Conservation (phyloP, 2,329 filamentous ascomycete species). For the Sclerotinia minor region DNA sequence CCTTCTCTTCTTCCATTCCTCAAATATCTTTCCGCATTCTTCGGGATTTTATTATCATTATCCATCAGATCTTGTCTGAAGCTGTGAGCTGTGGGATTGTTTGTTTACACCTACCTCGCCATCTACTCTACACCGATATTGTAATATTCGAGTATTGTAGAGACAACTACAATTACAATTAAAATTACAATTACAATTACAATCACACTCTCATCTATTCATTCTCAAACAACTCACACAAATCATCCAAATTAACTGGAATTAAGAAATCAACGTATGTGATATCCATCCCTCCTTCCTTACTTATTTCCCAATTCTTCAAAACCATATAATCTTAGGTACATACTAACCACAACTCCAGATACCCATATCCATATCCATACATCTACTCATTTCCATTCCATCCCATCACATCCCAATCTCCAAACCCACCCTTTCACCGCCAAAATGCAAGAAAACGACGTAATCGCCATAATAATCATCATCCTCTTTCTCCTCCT, state of each 20-base stretch:
- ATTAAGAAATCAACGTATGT: background rate
- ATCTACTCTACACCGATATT: conserved; percentile 5
- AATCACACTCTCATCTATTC: too few species aligned
- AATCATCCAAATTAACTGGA: background rate
- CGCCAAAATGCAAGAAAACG: conserved; percentile 61
- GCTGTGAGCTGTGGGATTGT: background rate
- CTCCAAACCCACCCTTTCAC: conserved; percentile 18
- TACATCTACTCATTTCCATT: background rate
- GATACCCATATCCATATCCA: too few species aligned
- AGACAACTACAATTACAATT: background rate
- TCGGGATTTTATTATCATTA: conserved; percentile 1
- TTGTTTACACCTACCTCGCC: background rate
- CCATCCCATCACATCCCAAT: background rate
- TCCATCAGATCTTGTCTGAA: background rate
- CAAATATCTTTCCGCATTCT: background rate
- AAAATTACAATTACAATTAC: too few species aligned
- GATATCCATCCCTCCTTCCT: too few species aligned
- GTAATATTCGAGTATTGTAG: background rate
- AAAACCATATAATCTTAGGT: too few species aligned
- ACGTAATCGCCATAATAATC: conserved; percentile 68
- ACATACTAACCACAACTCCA: too few species aligned
- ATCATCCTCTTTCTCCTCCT: conserved; percentile 65
- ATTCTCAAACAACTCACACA: too few species aligned
- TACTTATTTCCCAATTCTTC: too few species aligned
- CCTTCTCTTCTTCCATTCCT: conserved; percentile 16